Percentiles rank a stretch among this genome's conserved stretches.
phyloP scores from a whole-genome alignment of 2,329 filamentous ascomycete genomes.

The Penicillium sp. region DNA sequence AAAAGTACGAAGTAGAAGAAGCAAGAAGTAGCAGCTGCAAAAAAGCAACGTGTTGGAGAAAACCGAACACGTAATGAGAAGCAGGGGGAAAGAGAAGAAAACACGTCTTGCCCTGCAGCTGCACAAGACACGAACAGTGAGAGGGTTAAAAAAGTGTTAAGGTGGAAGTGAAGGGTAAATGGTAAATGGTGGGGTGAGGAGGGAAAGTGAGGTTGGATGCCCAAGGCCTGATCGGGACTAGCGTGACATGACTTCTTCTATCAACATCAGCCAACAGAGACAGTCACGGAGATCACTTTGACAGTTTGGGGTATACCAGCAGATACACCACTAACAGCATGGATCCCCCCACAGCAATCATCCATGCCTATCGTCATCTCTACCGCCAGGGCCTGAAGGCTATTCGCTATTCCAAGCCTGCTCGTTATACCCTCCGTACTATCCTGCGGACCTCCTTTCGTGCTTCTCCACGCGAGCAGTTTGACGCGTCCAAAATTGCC shows the following conservation, averaged over 20 bases:
- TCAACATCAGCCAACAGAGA: too few species aligned
- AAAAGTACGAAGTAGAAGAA: not conserved
- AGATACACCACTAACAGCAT: not conserved
- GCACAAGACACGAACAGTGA: too few species aligned
- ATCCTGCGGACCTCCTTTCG: slow-evolving; percentile 50
- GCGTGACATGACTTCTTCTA: not conserved
- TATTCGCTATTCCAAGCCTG: slow-evolving; percentile 61
- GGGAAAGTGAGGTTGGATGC: not conserved
- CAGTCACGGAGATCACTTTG: too few species aligned
- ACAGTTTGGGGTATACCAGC: too few species aligned
- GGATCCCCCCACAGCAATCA: slow-evolving; percentile 32
- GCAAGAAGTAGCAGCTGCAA: too few species aligned
- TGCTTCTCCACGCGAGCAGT: slow-evolving; percentile 38
- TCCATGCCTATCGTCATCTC: slow-evolving; percentile 62
- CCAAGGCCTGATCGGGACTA: not conserved
- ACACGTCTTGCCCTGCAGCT: not conserved
- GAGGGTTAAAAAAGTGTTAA: too few species aligned
- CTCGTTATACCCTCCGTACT: slow-evolving; percentile 57
- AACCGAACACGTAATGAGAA: too few species aligned
- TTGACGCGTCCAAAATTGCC: slow-evolving; percentile 44
- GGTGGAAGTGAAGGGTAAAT: not conserved
- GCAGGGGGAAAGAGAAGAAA: not conserved
- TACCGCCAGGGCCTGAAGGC: slow-evolving; percentile 59
- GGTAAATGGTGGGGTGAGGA: not conserved
- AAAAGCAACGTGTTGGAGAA: too few species aligned